Percentiles rank a stretch among this genome's conserved stretches.
Evolutionary conservation across 2,329 filamentous ascomycete species (phyloP).

Genomic region (Bisporella sp.): DNA sequence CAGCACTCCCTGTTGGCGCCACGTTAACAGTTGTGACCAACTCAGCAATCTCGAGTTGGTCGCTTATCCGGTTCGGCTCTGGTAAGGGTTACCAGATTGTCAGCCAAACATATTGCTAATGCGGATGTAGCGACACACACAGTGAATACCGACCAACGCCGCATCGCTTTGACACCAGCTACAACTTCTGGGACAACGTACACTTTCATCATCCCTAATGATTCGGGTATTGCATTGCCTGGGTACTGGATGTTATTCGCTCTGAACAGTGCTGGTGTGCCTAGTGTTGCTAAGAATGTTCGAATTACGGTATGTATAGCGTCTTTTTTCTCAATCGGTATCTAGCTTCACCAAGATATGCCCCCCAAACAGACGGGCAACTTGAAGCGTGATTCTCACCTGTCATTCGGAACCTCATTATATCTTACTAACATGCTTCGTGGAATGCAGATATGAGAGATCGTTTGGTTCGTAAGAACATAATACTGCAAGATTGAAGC

Average conservation of each 20-base stretch:
- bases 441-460: too few species aligned
- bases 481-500: too few species aligned
- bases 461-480: too few species aligned
- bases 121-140: slow-evolving; percentile 33
- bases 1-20: slow-evolving; percentile 25
- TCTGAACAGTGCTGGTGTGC: slow-evolving; percentile 36
- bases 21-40: slow-evolving; percentile 28
- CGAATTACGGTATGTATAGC: too few species aligned
- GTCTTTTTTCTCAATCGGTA: too few species aligned
- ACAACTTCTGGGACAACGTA: slow-evolving; percentile 26
- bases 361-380: too few species aligned
- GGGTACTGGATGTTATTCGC: slow-evolving; percentile 50
- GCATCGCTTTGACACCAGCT: slow-evolving; percentile 36
- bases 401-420: too few species aligned
- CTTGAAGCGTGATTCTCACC: too few species aligned
- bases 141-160: slow-evolving; percentile 51
- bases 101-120: not conserved
- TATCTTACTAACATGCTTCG: too few species aligned
- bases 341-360: too few species aligned
- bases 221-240: slow-evolving; percentile 42
- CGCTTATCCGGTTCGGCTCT: slow-evolving; percentile 41
- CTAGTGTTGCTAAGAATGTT: slow-evolving; percentile 31
- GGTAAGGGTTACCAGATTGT: slow-evolving; percentile 24
- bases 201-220: slow-evolving; percentile 35
- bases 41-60: slow-evolving; percentile 26